A percentile compares a stretch with the other conserved stretches of the same genome.
Evolutionary conservation across 2,329 filamentous ascomycete genomes (phyloP).

Genomic region (Pestalotiopsis sp.): DNA sequence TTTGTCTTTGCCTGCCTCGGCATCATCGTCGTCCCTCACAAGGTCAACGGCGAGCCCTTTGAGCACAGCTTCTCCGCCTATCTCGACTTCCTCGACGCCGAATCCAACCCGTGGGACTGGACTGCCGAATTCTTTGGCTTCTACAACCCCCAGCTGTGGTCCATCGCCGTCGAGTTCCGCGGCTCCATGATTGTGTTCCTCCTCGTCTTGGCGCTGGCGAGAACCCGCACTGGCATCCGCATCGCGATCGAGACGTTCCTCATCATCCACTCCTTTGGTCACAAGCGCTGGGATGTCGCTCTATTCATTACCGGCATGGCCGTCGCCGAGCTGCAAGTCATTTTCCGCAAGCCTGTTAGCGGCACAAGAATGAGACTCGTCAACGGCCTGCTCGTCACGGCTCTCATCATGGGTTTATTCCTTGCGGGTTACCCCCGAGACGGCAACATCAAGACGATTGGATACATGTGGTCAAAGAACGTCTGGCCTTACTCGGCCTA

Average conservation of each 20-base stretch:
- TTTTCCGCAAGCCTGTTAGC: conserved; percentile 25
- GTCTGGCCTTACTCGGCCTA: conserved; percentile 31
- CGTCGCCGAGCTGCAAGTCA: conserved; percentile 29
- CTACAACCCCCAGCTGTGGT: conserved; percentile 37
- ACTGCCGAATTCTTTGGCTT: conserved; percentile 28
- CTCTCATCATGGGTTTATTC: conserved; percentile 27
- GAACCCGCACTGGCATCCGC: conserved; percentile 27
- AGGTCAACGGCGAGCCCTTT: conserved; percentile 27
- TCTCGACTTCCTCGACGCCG: conserved; percentile 30
- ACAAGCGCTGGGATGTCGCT: conserved; percentile 31
- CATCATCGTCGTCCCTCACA: conserved; percentile 25
- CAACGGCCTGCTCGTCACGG: conserved; percentile 22
- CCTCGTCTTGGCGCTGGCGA: conserved; percentile 30
- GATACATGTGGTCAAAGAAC: conserved; percentile 30
- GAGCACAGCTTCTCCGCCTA: conserved; percentile 26
- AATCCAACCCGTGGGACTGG: conserved; percentile 33
- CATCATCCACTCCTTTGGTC: conserved; percentile 26
- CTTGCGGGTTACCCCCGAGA: conserved; percentile 32
- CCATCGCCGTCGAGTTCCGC: conserved; percentile 36
- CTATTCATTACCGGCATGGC: conserved; percentile 32
- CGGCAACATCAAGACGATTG: conserved; percentile 26
- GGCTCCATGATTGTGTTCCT: conserved; percentile 37
- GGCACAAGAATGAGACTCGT: conserved; percentile 19
- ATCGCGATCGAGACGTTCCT: conserved; percentile 25
- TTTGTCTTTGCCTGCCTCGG: conserved; percentile 31